These are phyloP conservation scores for Spironucleus salmonicida DNA, from an alignment of 208 protist genomes.

Conservation along the genomic window DNA sequence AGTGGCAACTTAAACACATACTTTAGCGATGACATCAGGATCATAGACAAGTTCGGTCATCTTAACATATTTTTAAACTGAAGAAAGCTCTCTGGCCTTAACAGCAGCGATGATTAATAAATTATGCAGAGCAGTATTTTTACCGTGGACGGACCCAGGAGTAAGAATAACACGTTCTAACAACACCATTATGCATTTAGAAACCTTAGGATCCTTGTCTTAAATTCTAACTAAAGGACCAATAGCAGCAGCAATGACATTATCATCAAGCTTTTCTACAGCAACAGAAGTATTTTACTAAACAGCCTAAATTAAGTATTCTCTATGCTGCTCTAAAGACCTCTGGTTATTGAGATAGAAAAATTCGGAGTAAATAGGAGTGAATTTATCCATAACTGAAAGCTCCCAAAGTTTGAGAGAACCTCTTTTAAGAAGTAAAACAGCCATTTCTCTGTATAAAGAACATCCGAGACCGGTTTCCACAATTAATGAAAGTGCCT, in stretches of 20 bases:
- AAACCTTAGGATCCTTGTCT: slow-evolving; percentile 68
- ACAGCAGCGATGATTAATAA: slow-evolving; percentile 97
- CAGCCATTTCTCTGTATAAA: neutral
- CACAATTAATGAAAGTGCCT: neutral
- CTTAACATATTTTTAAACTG: slow-evolving; percentile 40
- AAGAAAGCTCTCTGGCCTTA: slow-evolving; percentile 57
- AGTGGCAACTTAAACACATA: slow-evolving; percentile 84
- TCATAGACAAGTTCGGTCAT: slow-evolving; percentile 92
- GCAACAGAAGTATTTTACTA: slow-evolving; percentile 85
- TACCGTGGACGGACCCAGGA: slow-evolving; percentile 58
- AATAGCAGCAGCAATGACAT: slow-evolving; percentile 89
- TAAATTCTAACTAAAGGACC: slow-evolving; percentile 21
- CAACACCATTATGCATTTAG: slow-evolving; percentile 93
- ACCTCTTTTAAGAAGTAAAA: neutral
- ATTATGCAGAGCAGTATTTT: slow-evolving; percentile 96
- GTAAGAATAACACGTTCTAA: slow-evolving; percentile 91
- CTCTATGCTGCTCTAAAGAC: slow-evolving; percentile 80
- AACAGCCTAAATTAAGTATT: slow-evolving; percentile 75
- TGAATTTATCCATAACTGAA: slow-evolving; percentile 42
- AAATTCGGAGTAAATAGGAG: slow-evolving; percentile 74
- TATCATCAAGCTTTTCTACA: slow-evolving; percentile 81
- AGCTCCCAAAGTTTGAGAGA: neutral
- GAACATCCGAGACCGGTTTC: neutral
- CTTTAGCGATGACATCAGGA: slow-evolving; percentile 83
- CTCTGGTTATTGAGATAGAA: slow-evolving; percentile 83